These are phyloP conservation scores for Diplodia intermedia DNA, from an alignment of 2,329 filamentous ascomycete species.

Conservation along the genomic window DNA sequence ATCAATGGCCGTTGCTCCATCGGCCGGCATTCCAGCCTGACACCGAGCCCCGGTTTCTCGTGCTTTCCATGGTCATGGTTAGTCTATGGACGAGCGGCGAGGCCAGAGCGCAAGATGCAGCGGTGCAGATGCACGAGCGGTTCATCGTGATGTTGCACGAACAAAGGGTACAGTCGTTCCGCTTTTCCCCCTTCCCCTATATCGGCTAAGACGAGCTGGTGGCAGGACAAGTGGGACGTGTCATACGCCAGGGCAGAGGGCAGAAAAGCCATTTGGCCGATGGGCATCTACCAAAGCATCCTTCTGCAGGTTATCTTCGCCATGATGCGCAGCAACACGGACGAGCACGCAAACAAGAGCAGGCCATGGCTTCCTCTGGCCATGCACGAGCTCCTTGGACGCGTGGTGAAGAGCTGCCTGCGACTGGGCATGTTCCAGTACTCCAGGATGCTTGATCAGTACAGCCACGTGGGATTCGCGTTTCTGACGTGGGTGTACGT, in stretches of 20 bases:
- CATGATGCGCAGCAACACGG: neutral
- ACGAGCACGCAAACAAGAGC: neutral
- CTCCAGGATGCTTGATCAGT: neutral
- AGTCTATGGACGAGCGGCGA: slow-evolving; percentile 7
- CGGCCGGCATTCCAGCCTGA: neutral
- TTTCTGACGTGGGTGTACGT: neutral
- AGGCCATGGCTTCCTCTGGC: neutral
- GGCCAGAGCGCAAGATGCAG: neutral
- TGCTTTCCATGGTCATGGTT: slow-evolving; percentile 15
- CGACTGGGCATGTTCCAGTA: neutral
- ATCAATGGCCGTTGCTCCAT: slow-evolving; percentile 11
- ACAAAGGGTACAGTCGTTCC: neutral
- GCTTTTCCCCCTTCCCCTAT: neutral
- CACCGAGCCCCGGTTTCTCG: slow-evolving; percentile 9
- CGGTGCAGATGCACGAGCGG: neutral
- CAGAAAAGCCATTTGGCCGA: neutral
- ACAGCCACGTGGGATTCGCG: neutral
- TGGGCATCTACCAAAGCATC: slow-evolving; percentile 12
- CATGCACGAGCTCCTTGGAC: neutral
- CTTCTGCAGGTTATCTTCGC: slow-evolving; percentile 10
- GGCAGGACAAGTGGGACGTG: slow-evolving; percentile 2
- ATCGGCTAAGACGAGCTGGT: neutral
- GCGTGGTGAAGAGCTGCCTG: neutral
- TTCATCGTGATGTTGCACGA: neutral
- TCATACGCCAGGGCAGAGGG: neutral